A percentile compares a stretch with the other conserved stretches of the same genome.
Evolutionary conservation across 1,139 yeast genomes (phyloP).

Genomic region (Pichia kudriavzevii): DNA sequence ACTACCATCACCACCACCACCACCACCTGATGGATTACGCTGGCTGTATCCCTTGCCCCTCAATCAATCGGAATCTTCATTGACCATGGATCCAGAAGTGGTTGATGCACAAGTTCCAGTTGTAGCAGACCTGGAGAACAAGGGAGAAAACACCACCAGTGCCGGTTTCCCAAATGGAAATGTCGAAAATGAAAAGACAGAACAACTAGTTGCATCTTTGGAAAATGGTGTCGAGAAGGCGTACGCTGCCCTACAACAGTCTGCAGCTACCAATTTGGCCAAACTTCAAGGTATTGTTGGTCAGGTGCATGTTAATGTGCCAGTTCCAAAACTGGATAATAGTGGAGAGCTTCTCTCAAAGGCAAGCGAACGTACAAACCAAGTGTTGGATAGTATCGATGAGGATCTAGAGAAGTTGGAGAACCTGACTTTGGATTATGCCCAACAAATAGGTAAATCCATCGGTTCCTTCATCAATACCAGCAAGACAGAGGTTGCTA

Average conservation of each 20-base stretch:
- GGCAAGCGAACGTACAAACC: slow-evolving; percentile 41
- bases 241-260: slow-evolving; percentile 38
- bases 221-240: slow-evolving; percentile 50
- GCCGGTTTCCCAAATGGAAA: too few relatives aligned
- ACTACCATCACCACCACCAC: too few relatives aligned
- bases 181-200: slow-evolving; percentile 36
- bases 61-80: too few relatives aligned
- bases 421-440: slow-evolving; percentile 52
- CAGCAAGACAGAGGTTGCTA: slow-evolving; percentile 5
- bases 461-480: slow-evolving; percentile 47
- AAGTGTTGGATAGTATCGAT: slow-evolving; percentile 59
- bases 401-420: slow-evolving; percentile 62
- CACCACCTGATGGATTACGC: too few relatives aligned
- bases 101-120: too few relatives aligned
- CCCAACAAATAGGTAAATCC: slow-evolving; percentile 30
- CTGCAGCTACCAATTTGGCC: slow-evolving; percentile 34
- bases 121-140: too few relatives aligned
- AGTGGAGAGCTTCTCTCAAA: slow-evolving; percentile 27
- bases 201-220: slow-evolving; percentile 40
- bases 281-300: slow-evolving; percentile 26
- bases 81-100: slow-evolving; percentile 15
- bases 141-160: too few relatives aligned
- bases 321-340: slow-evolving; percentile 30
- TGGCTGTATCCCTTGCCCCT: too few relatives aligned
- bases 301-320: slow-evolving; percentile 19